Percentiles rank a stretch among this genome's conserved stretches.
Conservation (phyloP, 345 rosid species). For the Eutrema yunnanense region DNA sequence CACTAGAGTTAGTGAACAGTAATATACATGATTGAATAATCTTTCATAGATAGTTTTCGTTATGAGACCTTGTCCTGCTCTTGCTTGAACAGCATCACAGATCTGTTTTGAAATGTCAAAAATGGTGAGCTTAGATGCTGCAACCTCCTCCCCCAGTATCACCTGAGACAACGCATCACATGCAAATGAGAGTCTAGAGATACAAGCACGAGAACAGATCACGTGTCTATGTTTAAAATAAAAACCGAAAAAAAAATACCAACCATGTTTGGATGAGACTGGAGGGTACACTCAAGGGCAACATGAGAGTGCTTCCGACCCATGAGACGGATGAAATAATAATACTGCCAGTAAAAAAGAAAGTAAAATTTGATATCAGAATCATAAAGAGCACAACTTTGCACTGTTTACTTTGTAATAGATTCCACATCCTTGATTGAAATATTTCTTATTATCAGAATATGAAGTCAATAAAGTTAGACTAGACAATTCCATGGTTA, state of each 20-base stretch:
- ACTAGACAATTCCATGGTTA: neutral
- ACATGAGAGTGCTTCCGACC: constrained; percentile 96
- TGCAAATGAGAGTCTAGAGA: constrained; percentile 1
- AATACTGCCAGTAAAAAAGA: constrained; percentile 52
- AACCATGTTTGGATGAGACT: constrained; percentile 98
- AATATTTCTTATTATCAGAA: neutral
- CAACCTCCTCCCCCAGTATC: constrained; percentile 95
- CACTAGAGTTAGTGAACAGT: constrained; percentile 17
- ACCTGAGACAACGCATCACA: constrained; percentile 43
- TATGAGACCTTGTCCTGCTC: constrained; percentile 72
- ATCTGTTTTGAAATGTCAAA: constrained; percentile 84
- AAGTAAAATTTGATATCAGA: neutral
- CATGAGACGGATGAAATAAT: constrained; percentile 97
- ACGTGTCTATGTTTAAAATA: neutral
- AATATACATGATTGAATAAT: neutral
- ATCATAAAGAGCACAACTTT: constrained; percentile 1
- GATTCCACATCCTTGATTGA: constrained; percentile 1
- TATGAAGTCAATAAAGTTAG: neutral
- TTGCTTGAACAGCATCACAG: constrained; percentile 96
- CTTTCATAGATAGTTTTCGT: neutral
- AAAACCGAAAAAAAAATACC: constrained; percentile 13
- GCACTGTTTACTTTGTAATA: neutral
- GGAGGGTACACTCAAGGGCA: constrained; percentile 95
- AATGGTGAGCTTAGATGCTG: constrained; percentile 96
- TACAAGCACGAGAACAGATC: neutral